Conservation (phyloP, 1,139 yeast species). For the Zygoascus hellenicus region DNA sequence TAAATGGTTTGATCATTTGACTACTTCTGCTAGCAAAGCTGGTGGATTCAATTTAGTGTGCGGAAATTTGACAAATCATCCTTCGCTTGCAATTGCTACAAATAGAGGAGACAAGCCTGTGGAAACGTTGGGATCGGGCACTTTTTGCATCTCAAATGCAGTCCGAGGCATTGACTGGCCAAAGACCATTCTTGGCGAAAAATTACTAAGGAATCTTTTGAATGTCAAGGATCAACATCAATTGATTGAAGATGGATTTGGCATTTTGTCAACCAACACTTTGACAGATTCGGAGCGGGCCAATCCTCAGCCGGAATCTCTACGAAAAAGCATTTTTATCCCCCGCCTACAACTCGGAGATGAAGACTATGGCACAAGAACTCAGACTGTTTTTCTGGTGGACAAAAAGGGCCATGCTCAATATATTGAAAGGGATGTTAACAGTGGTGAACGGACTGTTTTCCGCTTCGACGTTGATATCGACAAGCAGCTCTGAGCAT, state of each 20-base stretch:
- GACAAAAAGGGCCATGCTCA: constrained; percentile 32
- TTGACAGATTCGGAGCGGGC: constrained; percentile 29
- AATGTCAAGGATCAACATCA: constrained; percentile 32
- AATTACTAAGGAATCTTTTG: constrained; percentile 40
- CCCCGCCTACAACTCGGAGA: constrained; percentile 47
- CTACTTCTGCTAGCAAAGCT: constrained; percentile 39
- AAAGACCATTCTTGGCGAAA: constrained; percentile 54
- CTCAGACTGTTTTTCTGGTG: constrained; percentile 73
- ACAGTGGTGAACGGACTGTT: not conserved
- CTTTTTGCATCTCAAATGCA: constrained; percentile 18
- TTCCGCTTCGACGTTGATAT: not conserved
- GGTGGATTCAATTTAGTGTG: constrained; percentile 84
- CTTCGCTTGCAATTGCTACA: constrained; percentile 32
- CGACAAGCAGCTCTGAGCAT: not conserved
- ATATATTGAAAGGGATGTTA: constrained; percentile 7
- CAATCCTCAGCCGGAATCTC: constrained; percentile 21
- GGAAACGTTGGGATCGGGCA: not conserved
- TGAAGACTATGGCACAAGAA: constrained; percentile 69
- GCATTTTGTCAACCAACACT: constrained; percentile 46
- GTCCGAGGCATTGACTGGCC: constrained; percentile 51
- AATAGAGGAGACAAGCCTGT: constrained; percentile 20
- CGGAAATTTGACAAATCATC: constrained; percentile 44
- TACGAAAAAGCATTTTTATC: constrained; percentile 61
- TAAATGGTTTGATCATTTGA: constrained; percentile 38
- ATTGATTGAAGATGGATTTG: constrained; percentile 49